Evolutionary conservation across 2,329 filamentous ascomycete genomes (phyloP).

Genomic region (Parafenestella ontariensis): DNA sequence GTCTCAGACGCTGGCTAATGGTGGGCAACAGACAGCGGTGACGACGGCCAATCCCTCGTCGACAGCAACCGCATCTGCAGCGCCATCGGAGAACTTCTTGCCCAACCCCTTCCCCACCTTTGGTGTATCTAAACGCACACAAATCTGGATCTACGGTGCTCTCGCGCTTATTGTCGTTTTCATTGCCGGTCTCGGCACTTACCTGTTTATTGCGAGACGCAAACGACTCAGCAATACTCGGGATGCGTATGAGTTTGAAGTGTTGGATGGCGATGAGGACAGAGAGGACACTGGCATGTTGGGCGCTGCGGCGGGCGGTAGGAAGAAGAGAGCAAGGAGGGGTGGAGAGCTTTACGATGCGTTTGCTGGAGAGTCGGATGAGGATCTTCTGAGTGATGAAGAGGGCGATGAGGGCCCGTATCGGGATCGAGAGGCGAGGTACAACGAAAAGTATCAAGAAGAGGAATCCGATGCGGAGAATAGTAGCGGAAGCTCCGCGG

Average conservation of each 20-base stretch:
- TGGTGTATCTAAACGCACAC: constrained; percentile 83
- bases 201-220: constrained; percentile 80
- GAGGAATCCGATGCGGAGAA: constrained; percentile 29
- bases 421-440: constrained; percentile 37
- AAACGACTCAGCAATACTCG: constrained; percentile 76
- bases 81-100: constrained; percentile 63
- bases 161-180: constrained; percentile 85
- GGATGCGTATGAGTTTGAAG: constrained; percentile 92
- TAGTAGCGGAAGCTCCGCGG: constrained; percentile 33
- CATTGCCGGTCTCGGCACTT: constrained; percentile 79
- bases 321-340: constrained; percentile 61
- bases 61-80: constrained; percentile 24
- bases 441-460: constrained; percentile 43
- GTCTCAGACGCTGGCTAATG: constrained; percentile 32
- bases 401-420: constrained; percentile 49
- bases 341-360: constrained; percentile 96
- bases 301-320: constrained; percentile 41
- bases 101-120: constrained; percentile 91
- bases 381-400: constrained; percentile 63
- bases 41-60: constrained; percentile 14
- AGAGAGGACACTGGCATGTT: constrained; percentile 60
- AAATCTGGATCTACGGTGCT: constrained; percentile 92
- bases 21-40: constrained; percentile 29
- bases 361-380: constrained; percentile 91
- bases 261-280: constrained; percentile 81